Evolutionary conservation across 306 rosid species (phyloP).

Genomic region (Parietaria judaica): DNA sequence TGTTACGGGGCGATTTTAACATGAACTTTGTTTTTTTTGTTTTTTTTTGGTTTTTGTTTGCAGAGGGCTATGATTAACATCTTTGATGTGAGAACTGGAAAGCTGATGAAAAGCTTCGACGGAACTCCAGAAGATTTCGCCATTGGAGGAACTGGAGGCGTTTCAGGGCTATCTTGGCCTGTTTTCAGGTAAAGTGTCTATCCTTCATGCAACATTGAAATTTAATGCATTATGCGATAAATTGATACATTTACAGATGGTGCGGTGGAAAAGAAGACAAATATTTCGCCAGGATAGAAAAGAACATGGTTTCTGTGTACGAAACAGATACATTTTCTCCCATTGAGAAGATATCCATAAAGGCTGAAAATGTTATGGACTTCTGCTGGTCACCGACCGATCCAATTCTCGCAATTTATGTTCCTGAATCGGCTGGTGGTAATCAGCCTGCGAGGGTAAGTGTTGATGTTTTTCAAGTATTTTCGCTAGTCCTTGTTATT

Average conservation of each 20-base stretch:
- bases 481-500: neutral
- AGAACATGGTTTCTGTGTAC: slow-evolving; percentile 66
- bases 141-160: slow-evolving; percentile 70
- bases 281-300: slow-evolving; percentile 87
- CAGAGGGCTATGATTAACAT: slow-evolving; percentile 77
- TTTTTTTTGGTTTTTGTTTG: too few species aligned
- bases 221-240: slow-evolving; percentile 3
- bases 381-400: slow-evolving; percentile 93
- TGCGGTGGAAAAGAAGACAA: slow-evolving; percentile 71
- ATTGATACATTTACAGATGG: slow-evolving; percentile 51
- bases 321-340: slow-evolving; percentile 85
- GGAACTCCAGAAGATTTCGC: slow-evolving; percentile 86
- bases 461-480: neutral
- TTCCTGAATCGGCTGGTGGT: slow-evolving; percentile 92
- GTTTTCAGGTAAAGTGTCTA: slow-evolving; percentile 56
- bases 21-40: slow-evolving; percentile 3
- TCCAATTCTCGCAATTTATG: slow-evolving; percentile 76
- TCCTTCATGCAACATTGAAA: neutral
- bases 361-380: slow-evolving; percentile 85
- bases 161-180: slow-evolving; percentile 82
- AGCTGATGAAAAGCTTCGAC: slow-evolving; percentile 82
- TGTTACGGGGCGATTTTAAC: slow-evolving; percentile 22
- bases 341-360: slow-evolving; percentile 70
- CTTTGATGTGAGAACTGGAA: slow-evolving; percentile 89
- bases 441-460: too few species aligned